Conservation (phyloP, 2,329 filamentous ascomycete genomes). For the Amauroascus niger region DNA sequence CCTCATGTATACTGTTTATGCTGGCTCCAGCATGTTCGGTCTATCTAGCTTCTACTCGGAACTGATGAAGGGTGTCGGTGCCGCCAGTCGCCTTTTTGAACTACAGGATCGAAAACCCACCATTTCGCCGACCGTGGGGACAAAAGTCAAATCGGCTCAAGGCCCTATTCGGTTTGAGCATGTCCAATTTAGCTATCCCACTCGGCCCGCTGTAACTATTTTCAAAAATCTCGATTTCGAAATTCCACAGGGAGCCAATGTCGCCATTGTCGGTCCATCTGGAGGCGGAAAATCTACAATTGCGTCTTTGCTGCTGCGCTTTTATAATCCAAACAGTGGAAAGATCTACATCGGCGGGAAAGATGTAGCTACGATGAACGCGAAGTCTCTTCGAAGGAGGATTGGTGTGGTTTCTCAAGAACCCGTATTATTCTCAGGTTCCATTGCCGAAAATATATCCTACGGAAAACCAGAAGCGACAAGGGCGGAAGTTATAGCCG, state of each 20-base stretch:
- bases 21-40: slow-evolving; percentile 79
- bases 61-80: slow-evolving; percentile 96
- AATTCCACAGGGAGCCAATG: slow-evolving; percentile 86
- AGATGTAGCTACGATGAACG: slow-evolving; percentile 78
- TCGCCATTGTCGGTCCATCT: slow-evolving; percentile 91
- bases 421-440: slow-evolving; percentile 77
- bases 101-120: slow-evolving; percentile 80
- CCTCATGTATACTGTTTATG: slow-evolving; percentile 93
- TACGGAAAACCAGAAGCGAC: slow-evolving; percentile 78
- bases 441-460: slow-evolving; percentile 73
- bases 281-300: slow-evolving; percentile 96
- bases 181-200: slow-evolving; percentile 85
- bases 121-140: slow-evolving; percentile 77
- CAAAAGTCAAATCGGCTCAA: slow-evolving; percentile 69
- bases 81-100: slow-evolving; percentile 91
- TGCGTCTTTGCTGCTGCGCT: slow-evolving; percentile 77
- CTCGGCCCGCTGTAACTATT: slow-evolving; percentile 79
- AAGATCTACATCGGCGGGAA: slow-evolving; percentile 72
- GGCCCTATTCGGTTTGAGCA: slow-evolving; percentile 81
- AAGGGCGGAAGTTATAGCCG: slow-evolving; percentile 69
- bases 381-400: slow-evolving; percentile 80
- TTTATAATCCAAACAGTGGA: slow-evolving; percentile 75
- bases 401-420: slow-evolving; percentile 95
- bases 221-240: slow-evolving; percentile 83
- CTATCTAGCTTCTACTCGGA: slow-evolving; percentile 95